Conservation (phyloP, 1,284 basidiomycete genomes). For the Coniophora puteana region DNA sequence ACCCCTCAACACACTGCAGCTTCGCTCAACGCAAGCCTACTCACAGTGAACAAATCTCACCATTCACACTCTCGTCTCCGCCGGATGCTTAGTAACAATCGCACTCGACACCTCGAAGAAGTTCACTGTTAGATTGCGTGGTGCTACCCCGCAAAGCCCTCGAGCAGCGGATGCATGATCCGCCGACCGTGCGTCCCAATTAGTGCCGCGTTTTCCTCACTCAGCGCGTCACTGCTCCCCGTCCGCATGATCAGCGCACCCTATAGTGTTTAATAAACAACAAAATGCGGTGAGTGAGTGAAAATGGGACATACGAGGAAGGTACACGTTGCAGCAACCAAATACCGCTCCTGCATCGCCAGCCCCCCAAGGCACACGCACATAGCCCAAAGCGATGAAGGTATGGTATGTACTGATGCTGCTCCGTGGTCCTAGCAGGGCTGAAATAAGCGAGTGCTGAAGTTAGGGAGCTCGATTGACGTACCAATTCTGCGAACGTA, state of each 20-base stretch:
- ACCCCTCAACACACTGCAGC: conserved; percentile 1
- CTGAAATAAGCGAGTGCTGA: no score
- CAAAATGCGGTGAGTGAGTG: no score
- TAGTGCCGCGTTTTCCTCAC: conserved; percentile 44
- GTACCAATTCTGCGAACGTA: no score
- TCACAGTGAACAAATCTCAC: conserved; percentile 68
- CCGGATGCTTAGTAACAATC: conserved; percentile 52
- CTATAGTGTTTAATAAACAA: no score
- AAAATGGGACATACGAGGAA: conserved; percentile 67
- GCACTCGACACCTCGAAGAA: conserved; percentile 76
- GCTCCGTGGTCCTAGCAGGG: no score
- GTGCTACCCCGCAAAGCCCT: conserved; percentile 81
- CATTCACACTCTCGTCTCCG: conserved; percentile 65
- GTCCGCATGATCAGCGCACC: conserved; percentile 62
- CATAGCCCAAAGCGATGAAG: no score
- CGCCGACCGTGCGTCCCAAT: conserved; percentile 61
- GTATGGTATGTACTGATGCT: no score
- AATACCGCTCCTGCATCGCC: conserved; percentile 82
- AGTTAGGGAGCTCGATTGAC: no score
- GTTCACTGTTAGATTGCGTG: conserved; percentile 77
- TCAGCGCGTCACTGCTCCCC: conserved; percentile 49
- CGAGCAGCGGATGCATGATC: conserved; percentile 69
- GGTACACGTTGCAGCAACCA: conserved; percentile 75
- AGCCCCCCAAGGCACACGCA: no score
- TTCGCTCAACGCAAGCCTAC: conserved; percentile 25